Base-by-base conservation (phyloP, 2,329 filamentous ascomycete species). In the Trichoderma sp. region DNA sequence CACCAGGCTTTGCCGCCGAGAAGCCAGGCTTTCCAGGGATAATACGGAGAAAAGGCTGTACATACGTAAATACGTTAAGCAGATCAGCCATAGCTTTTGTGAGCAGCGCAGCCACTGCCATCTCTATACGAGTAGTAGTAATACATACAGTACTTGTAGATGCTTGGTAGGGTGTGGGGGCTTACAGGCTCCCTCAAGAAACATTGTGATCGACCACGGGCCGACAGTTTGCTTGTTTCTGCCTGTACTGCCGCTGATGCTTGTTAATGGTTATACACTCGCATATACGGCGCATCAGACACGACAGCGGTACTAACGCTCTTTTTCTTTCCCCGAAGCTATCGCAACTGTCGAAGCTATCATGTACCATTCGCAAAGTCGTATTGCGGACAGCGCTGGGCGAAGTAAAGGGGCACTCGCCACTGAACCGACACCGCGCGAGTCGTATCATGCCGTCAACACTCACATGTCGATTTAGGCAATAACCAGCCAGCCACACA, bases 141-240 rank as follows among this genome's bases (percentile, higher is more conserved):
- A 4, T 27, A 27, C 27, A 27, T n/a, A n/a, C n/a, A n/a, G n/a
- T n/a, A n/a, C n/a, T n/a, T n/a, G 27, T 27, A 43, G 40, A 53
- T 27, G 47, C 60, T 35, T n/a, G 53, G 29, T 35, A 49, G 24
- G 2, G 37, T 66, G 62, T 56, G 62, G 52, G 55, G 40, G 21
- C 55, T 35, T 35, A 29, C 40, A 29, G 40, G 47, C 47, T 57
- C 29, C 40, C 40, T 47, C 55, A 57, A 33, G 55, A 67, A 43
- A 67, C 64, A 67, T 67, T 58, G 29, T 33, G 64, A 67, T 67
- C 64, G 64, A 21, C 55, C 29, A 37, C 64, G 64, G 55, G 55
- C 64, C 64, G 64, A 52, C 37, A 43, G 31, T n/a, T 21, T 57
- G 56, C 33, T 5, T 37, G 33, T 43, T 43, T 35, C n/a, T n/a